These are phyloP conservation scores for Cyathus striatus DNA, from an alignment of 768 basidiomycete genomes.

Conservation along the genomic window DNA sequence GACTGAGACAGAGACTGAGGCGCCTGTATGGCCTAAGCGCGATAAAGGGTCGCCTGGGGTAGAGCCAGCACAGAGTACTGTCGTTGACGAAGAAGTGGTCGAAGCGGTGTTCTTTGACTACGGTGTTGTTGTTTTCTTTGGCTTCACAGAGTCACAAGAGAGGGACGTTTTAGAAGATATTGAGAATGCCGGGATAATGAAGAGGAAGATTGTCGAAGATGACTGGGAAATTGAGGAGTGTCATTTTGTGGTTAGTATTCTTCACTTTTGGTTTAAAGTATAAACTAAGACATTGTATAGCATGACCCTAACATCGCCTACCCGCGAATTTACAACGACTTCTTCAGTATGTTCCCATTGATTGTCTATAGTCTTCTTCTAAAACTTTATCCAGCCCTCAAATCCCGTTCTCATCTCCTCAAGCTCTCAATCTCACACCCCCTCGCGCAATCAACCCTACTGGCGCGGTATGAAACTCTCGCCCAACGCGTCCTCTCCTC, in stretches of 20 bases:
- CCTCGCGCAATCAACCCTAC: conserved; percentile 88
- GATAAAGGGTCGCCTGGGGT: background rate
- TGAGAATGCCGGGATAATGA: conserved; percentile 63
- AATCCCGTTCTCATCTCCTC: conserved; percentile 84
- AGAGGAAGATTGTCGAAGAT: conserved; percentile 51
- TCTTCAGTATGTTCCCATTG: conserved; percentile 67
- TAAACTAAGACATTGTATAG: conserved; percentile 27
- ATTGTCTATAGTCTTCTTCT: conserved; percentile 1
- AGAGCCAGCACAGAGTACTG: conserved; percentile 10
- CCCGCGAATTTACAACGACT: conserved; percentile 93
- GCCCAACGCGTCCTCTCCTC: conserved; percentile 77
- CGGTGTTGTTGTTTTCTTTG: conserved; percentile 92
- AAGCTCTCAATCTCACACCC: conserved; percentile 94
- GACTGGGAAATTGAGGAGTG: conserved; percentile 94
- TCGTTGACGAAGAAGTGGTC: conserved; percentile 48
- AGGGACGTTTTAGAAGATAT: conserved; percentile 81
- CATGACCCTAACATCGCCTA: conserved; percentile 81
- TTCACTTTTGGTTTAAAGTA: background rate
- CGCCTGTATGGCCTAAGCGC: background rate
- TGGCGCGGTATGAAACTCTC: conserved; percentile 81
- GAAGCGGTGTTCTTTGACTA: conserved; percentile 82
- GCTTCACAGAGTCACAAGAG: conserved; percentile 76
- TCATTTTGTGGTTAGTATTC: conserved; percentile 66
- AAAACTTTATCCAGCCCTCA: conserved; percentile 57
- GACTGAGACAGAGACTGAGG: conserved; percentile 4